Evolutionary conservation across 176 grass and related monocot genomes (phyloP).

Genomic region (barley (Hordeum vulgare)): DNA sequence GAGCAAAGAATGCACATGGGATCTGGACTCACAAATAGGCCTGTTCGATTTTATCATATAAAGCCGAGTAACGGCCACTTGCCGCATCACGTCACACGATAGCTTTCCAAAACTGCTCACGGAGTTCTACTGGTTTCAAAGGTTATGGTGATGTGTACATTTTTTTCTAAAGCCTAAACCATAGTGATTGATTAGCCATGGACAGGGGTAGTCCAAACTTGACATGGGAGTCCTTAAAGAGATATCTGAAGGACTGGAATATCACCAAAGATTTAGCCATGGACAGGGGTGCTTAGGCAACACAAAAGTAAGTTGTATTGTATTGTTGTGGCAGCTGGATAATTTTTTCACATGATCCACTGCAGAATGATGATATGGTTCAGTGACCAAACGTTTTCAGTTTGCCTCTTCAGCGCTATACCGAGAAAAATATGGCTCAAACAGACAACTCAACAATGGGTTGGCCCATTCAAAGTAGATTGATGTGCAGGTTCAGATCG

Average conservation of each 20-base stretch:
- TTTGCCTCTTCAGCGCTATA: not conserved
- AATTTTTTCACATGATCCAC: not conserved
- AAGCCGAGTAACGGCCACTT: not conserved
- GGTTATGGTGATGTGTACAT: not conserved
- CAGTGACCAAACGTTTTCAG: not conserved
- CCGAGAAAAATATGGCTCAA: not conserved
- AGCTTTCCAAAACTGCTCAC: not conserved
- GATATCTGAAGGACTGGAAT: too few relatives aligned
- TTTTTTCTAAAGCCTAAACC: not conserved
- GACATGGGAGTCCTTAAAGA: too few relatives aligned
- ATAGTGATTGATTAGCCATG: not conserved
- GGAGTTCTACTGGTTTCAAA: not conserved
- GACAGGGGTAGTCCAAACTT: too few relatives aligned
- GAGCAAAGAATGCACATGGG: not conserved
- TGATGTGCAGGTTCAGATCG: not conserved
- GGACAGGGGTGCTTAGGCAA: not conserved
- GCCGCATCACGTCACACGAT: not conserved
- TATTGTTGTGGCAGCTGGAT: not conserved
- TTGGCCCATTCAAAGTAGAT: not conserved
- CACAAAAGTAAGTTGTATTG: not conserved
- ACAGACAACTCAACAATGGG: not conserved
- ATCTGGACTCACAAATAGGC: too few relatives aligned
- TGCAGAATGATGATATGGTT: not conserved
- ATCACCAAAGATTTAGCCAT: too few relatives aligned
- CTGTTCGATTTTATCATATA: not conserved